Evolutionary conservation across 2,329 filamentous ascomycete species (phyloP), one percentile per base, ranked within the genome.

Genomic region (Ilyonectria destructans): DNA sequence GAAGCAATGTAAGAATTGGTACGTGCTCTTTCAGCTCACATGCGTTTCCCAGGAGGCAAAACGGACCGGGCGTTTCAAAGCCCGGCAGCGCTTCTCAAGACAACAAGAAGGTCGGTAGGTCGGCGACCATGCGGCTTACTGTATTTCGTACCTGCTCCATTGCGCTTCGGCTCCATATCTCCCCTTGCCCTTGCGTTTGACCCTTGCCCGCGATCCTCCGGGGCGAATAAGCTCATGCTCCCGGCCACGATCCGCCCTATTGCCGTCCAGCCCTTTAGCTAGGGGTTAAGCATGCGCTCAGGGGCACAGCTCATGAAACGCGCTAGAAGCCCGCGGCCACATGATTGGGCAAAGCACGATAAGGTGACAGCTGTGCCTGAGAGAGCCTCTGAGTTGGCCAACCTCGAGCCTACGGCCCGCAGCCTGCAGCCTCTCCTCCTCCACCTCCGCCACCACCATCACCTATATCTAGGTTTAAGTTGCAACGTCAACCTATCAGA

Each of bases 1-100:
- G 26, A 49, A 21, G 21, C 35, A 23, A 35, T 43, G 6, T 23
- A 45, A 43, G 21, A 15, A 45, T 6, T 15, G 19, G 21, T 45
- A n/a, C 29, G 21, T 58, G 54, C 31, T 45, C 65, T 29, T 58
- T 46, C 15, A 17, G 56, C 48, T 52, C 48, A 19, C 62, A 48
- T 45, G 57, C 45, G 45, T 51, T 60, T 46, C 43, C 45, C 17
- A 46, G 58, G 52, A 40, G 12, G 46, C 58, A 62, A 71, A 71
- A 75, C 62, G 54, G 58, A 48, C 66, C 62, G 56, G 72, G 62
- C 67, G 73, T 75, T 75, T 74, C 71, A 73, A 73, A 61, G 62
- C 21, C 61, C 35, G 61, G 67, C 71, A 43, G 60, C 23, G 51
- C 26, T 33, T 40, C 21, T 48, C 29, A 60, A 55, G 46, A 61